A percentile compares a stretch with the other conserved stretches of the same genome.
Evolutionary conservation across 768 basidiomycete species (phyloP).

Genomic region (Panellus pusillus): DNA sequence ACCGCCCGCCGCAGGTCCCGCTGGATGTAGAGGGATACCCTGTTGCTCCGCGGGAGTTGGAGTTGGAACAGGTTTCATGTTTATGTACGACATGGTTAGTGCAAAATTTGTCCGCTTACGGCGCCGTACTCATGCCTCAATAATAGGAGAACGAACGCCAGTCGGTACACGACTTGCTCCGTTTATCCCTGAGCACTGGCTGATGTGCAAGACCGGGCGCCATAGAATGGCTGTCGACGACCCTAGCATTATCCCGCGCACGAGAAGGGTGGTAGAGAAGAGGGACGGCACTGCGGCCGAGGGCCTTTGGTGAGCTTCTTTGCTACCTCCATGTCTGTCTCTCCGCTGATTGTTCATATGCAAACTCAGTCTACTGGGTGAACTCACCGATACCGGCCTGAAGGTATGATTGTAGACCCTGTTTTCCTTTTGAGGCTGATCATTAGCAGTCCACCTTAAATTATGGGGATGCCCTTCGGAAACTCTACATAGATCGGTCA

Average conservation of each 20-base stretch:
- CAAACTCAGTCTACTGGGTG: conserved; percentile 59
- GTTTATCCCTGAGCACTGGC: conserved; percentile 68
- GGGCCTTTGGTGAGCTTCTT: conserved; percentile 60
- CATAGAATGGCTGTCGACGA: conserved; percentile 41
- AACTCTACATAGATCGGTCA: conserved; percentile 67
- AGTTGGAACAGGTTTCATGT: conserved; percentile 73
- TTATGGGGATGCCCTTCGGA: conserved; percentile 58
- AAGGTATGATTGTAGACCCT: conserved; percentile 40
- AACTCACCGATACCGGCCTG: conserved; percentile 69
- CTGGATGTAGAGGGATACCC: conserved; percentile 65
- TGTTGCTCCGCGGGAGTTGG: conserved; percentile 50
- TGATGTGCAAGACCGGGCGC: conserved; percentile 57
- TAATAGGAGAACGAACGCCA: conserved; percentile 72
- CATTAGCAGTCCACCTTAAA: conserved; percentile 58
- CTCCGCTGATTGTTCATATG: not conserved
- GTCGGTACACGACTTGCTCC: conserved; percentile 68
- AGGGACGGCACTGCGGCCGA: conserved; percentile 52
- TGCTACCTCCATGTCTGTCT: not conserved
- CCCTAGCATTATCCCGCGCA: conserved; percentile 33
- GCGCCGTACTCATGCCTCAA: not conserved
- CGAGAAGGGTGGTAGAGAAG: conserved; percentile 54
- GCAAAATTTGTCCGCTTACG: not conserved
- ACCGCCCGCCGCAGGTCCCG: conserved; percentile 41
- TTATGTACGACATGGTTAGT: conserved; percentile 72
- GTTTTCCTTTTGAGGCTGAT: not conserved